These are phyloP conservation scores for Camelina hispida DNA, from an alignment of 345 rosid species.

Conservation along the genomic window DNA sequence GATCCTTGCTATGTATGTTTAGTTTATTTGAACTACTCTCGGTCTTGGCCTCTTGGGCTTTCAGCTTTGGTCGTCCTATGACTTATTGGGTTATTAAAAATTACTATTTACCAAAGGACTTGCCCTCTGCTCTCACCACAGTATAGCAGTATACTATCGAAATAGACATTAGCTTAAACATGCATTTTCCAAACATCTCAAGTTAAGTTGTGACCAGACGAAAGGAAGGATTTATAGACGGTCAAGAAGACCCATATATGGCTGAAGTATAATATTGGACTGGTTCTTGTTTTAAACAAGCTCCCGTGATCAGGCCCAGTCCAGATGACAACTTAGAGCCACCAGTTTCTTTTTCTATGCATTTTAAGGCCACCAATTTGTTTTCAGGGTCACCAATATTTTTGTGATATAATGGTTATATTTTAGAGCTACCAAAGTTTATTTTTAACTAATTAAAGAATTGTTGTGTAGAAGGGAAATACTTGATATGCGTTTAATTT, in stretches of 20 bases:
- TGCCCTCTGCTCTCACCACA: neutral
- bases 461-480: too few relatives aligned
- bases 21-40: neutral
- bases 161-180: neutral
- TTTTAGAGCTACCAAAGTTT: neutral
- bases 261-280: conserved; percentile 4
- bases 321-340: neutral
- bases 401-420: neutral
- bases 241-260: neutral
- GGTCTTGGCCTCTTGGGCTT: neutral
- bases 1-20: neutral
- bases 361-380: too few relatives aligned
- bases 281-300: neutral
- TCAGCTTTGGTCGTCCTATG: neutral
- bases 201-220: neutral
- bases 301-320: neutral
- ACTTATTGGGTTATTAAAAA: neutral
- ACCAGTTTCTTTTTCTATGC: neutral
- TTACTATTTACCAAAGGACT: neutral
- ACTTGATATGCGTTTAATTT: too few relatives aligned
- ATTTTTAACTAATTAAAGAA: too few relatives aligned
- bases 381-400: neutral
- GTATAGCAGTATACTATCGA: too few relatives aligned
- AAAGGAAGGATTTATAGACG: neutral
- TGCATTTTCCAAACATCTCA: neutral